These are phyloP conservation scores for Malus hybrid DNA, from an alignment of 331 rosid species.

Conservation along the genomic window DNA sequence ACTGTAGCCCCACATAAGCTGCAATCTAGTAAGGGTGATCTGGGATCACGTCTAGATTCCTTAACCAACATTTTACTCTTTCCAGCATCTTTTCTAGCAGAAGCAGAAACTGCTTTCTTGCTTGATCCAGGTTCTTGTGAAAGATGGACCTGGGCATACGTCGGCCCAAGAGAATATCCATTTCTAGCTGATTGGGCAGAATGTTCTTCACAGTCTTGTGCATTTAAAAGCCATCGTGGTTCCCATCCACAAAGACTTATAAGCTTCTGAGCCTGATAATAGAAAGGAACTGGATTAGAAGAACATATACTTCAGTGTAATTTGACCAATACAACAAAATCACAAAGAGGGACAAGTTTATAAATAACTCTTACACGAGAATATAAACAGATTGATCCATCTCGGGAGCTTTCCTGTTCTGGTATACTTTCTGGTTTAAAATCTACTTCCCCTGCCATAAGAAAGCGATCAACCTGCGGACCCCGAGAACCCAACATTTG, in stretches of 20 bases:
- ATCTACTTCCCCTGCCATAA: constrained; percentile 55
- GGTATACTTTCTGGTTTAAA: constrained; percentile 56
- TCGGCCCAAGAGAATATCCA: constrained; percentile 72
- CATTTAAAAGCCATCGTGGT: constrained; percentile 87
- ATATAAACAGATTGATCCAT: constrained; percentile 63
- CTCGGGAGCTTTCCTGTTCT: constrained; percentile 71
- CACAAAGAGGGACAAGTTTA: constrained; percentile 3
- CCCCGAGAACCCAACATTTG: constrained; percentile 65
- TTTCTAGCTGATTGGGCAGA: constrained; percentile 98
- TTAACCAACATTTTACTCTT: constrained; percentile 59
- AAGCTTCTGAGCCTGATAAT: constrained; percentile 85
- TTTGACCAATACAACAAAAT: not conserved
- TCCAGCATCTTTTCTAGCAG: constrained; percentile 66
- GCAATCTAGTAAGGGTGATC: constrained; percentile 85
- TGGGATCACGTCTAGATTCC: constrained; percentile 67
- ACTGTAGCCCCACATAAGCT: constrained; percentile 94
- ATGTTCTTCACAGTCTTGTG: constrained; percentile 96
- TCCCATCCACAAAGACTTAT: constrained; percentile 99
- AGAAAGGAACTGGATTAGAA: constrained; percentile 16
- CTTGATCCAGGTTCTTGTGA: constrained; percentile 61
- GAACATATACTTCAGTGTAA: constrained; percentile 16
- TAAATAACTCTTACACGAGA: constrained; percentile 50
- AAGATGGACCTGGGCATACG: constrained; percentile 59
- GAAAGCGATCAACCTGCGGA: constrained; percentile 67
- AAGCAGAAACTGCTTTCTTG: constrained; percentile 63